Conservation (phyloP, 2,329 filamentous ascomycete genomes). For the Phialophora verrucosa region DNA sequence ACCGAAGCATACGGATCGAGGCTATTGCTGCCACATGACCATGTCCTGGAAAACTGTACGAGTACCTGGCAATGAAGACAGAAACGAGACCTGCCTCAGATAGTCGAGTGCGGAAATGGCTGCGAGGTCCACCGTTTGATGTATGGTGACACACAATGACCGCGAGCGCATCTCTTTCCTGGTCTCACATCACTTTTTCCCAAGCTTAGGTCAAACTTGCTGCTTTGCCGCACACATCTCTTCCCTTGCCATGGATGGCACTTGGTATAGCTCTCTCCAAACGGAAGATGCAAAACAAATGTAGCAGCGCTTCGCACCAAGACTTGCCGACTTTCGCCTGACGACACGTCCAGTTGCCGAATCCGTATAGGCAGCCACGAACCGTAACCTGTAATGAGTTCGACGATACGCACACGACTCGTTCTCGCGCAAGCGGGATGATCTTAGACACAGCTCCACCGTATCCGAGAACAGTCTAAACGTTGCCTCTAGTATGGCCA, state of each 20-base stretch:
- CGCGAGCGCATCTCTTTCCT: background rate
- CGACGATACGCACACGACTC: background rate
- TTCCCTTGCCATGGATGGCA: background rate
- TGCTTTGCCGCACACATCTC: background rate
- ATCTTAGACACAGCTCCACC: background rate
- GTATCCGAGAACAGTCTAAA: background rate
- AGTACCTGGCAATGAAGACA: background rate
- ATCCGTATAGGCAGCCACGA: background rate
- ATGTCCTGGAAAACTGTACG: background rate
- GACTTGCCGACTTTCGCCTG: background rate
- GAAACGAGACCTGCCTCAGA: background rate
- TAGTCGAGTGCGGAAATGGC: background rate
- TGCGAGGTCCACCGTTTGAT: background rate
- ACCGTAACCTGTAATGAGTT: background rate
- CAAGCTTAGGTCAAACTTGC: background rate
- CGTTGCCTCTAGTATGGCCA: background rate
- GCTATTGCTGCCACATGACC: background rate
- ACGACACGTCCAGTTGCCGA: background rate
- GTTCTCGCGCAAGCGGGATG: background rate
- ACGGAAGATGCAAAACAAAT: background rate
- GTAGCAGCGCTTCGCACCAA: background rate
- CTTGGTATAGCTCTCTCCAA: background rate
- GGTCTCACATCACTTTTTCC: background rate
- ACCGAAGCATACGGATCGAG: background rate
- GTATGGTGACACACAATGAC: background rate